Conservation (phyloP, 2,329 filamentous ascomycete genomes). For the Aspergillus jensenii region DNA sequence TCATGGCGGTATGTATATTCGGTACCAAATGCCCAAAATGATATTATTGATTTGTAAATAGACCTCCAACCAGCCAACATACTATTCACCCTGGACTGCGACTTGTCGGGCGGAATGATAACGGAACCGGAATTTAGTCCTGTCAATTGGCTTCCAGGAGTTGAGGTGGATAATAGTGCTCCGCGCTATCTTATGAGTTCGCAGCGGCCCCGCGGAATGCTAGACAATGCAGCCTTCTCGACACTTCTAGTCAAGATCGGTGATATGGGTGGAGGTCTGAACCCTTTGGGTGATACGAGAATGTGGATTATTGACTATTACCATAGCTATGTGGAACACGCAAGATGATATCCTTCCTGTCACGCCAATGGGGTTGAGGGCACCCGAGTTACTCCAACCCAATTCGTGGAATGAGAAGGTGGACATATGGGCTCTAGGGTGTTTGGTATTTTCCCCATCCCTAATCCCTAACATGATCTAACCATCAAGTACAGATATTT, state of each 20-base stretch:
- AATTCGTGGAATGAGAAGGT: conserved; percentile 15
- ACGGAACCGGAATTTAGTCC: conserved; percentile 17
- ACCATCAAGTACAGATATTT: conserved; percentile 16
- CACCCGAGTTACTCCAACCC: conserved; percentile 20
- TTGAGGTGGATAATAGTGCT: conserved; percentile 14
- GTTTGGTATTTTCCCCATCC: conserved; percentile 18
- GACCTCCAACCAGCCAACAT: conserved; percentile 26
- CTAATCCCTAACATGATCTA: too few species aligned
- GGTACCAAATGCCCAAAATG: neutral
- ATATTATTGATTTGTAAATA: conserved; percentile 2
- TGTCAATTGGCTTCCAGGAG: conserved; percentile 19
- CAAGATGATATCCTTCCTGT: conserved; percentile 11
- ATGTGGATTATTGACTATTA: neutral
- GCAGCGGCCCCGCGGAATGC: conserved; percentile 16
- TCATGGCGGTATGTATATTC: conserved; percentile 18
- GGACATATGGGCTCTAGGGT: conserved; percentile 25
- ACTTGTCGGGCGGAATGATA: neutral
- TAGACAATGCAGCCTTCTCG: conserved; percentile 14
- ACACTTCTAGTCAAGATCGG: conserved; percentile 19
- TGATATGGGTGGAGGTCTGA: conserved; percentile 22
- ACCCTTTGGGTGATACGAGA: neutral
- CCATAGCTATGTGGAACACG: neutral
- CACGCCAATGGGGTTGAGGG: conserved; percentile 17
- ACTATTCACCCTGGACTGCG: conserved; percentile 13
- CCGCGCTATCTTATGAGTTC: conserved; percentile 21